Evolutionary conservation across 768 basidiomycete species (phyloP).

Genomic region (Suillus lakei): DNA sequence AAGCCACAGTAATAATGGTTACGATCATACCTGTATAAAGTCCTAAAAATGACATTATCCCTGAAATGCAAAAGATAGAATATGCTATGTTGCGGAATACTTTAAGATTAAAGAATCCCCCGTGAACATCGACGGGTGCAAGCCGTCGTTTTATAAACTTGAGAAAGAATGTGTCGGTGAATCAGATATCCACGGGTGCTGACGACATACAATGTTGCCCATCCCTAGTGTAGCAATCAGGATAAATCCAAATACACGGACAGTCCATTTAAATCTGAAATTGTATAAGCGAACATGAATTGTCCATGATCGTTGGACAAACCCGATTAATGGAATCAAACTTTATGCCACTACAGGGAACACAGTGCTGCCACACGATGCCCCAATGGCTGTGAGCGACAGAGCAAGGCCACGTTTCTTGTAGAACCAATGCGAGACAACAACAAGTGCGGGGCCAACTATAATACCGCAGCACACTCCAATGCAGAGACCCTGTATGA

Average conservation of each 20-base stretch:
- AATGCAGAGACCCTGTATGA: constrained; percentile 71
- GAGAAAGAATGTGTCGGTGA: not conserved
- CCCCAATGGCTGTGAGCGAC: constrained; percentile 67
- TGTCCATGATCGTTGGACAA: constrained; percentile 21
- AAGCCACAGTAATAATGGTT: not conserved
- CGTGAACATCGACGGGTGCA: constrained; percentile 54
- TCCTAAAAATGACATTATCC: constrained; percentile 64
- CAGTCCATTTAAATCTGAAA: constrained; percentile 74
- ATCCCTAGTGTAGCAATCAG: constrained; percentile 54
- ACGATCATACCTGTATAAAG: constrained; percentile 60
- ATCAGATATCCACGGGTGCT: constrained; percentile 13
- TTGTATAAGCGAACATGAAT: not conserved
- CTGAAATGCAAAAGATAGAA: constrained; percentile 56
- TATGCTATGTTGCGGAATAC: constrained; percentile 53
- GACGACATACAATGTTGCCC: constrained; percentile 53
- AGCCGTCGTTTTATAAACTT: constrained; percentile 49
- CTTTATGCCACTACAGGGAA: constrained; percentile 65
- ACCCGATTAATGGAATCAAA: constrained; percentile 61
- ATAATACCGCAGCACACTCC: constrained; percentile 68
- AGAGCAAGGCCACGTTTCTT: constrained; percentile 57
- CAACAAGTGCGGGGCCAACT: constrained; percentile 62
- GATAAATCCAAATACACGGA: constrained; percentile 71
- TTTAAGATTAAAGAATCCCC: constrained; percentile 60
- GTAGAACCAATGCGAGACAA: constrained; percentile 76
- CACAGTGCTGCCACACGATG: constrained; percentile 70